Percentiles rank a stretch among this genome's conserved stretches.
phyloP scores from a whole-genome alignment of 2,329 filamentous ascomycete genomes.

The Cladorrhinum sp. region DNA sequence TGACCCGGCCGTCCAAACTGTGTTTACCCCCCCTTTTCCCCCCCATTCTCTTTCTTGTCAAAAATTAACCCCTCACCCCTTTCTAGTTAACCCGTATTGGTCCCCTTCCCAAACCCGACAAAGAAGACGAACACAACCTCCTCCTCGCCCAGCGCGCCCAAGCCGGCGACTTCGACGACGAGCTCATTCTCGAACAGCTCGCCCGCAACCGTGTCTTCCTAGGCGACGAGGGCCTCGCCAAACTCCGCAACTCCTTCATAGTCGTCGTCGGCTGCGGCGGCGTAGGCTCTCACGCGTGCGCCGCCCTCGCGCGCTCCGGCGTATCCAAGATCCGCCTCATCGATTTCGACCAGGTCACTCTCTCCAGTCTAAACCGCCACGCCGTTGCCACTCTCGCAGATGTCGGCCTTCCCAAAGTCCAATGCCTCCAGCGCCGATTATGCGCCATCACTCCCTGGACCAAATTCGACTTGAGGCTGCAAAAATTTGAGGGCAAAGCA shows the following conservation, averaged over 20 bases:
- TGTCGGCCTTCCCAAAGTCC: slow-evolving; percentile 88
- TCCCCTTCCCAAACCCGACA: slow-evolving; percentile 46
- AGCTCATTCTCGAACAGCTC: slow-evolving; percentile 89
- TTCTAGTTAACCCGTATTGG: slow-evolving; percentile 59
- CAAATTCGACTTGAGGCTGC: slow-evolving; percentile 78
- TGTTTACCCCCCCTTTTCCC: slow-evolving; percentile 21
- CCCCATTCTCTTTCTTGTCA: not conserved
- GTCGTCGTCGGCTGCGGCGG: slow-evolving; percentile 91
- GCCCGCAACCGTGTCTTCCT: slow-evolving; percentile 92
- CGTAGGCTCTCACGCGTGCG: slow-evolving; percentile 87
- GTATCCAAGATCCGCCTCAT: slow-evolving; percentile 84
- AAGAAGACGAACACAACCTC: slow-evolving; percentile 60
- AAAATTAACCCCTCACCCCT: not conserved
- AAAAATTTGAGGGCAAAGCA: slow-evolving; percentile 70
- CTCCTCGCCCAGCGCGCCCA: slow-evolving; percentile 58
- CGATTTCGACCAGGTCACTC: slow-evolving; percentile 95
- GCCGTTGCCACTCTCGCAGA: slow-evolving; percentile 91
- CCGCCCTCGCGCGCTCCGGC: slow-evolving; percentile 83
- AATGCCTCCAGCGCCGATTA: slow-evolving; percentile 74
- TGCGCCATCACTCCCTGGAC: slow-evolving; percentile 91
- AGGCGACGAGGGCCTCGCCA: slow-evolving; percentile 72
- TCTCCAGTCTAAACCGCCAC: slow-evolving; percentile 93
- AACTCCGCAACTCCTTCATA: slow-evolving; percentile 77
- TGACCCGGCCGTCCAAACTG: slow-evolving; percentile 37
- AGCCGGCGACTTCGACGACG: slow-evolving; percentile 64